phyloP scores from a whole-genome alignment of 2,329 filamentous ascomycete genomes.

The Leptodontidium sp. region DNA sequence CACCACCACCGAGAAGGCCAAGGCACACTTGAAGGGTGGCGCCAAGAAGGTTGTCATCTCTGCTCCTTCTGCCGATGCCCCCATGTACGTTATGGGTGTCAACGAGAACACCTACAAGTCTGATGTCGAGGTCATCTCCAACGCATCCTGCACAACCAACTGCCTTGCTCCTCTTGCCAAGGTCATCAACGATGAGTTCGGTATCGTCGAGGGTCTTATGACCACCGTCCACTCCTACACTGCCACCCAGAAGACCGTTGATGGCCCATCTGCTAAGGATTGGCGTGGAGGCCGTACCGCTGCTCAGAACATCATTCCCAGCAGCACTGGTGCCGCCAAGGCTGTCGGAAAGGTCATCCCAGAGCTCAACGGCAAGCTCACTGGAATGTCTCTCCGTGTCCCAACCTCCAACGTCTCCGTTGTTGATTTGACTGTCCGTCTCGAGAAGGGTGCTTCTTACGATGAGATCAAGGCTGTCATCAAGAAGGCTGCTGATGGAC shows the following conservation, averaged over 20 bases:
- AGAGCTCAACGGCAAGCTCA: slow-evolving; percentile 97
- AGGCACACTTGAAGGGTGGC: slow-evolving; percentile 91
- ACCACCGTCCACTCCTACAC: slow-evolving; percentile 99
- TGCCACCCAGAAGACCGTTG: slow-evolving; percentile 99
- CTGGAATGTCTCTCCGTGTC: slow-evolving; percentile 99
- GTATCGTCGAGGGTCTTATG: slow-evolving; percentile 98
- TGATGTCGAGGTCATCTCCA: slow-evolving; percentile 93
- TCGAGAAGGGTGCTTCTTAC: slow-evolving; percentile 88
- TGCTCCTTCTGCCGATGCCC: slow-evolving; percentile 91
- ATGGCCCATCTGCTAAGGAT: slow-evolving; percentile 97
- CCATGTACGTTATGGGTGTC: slow-evolving; percentile 99
- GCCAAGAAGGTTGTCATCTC: slow-evolving; percentile 98
- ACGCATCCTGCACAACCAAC: slow-evolving; percentile 99
- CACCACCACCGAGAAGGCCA: slow-evolving; percentile 97
- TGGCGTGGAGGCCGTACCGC: slow-evolving; percentile 99
- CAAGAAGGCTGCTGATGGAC: slow-evolving; percentile 85
- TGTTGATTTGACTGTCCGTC: slow-evolving; percentile 93
- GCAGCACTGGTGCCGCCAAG: slow-evolving; percentile 99
- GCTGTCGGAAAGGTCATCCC: slow-evolving; percentile 99
- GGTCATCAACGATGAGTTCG: slow-evolving; percentile 98
- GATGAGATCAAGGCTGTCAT: slow-evolving; percentile 93
- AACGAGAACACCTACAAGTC: slow-evolving; percentile 95
- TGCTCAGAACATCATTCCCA: slow-evolving; percentile 99
- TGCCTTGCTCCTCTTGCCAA: slow-evolving; percentile 99
- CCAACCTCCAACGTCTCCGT: slow-evolving; percentile 99